A percentile compares a stretch with the other conserved stretches of the same genome.
phyloP scores from a whole-genome alignment of 345 rosid species.

The Lumnitzera littorea region DNA sequence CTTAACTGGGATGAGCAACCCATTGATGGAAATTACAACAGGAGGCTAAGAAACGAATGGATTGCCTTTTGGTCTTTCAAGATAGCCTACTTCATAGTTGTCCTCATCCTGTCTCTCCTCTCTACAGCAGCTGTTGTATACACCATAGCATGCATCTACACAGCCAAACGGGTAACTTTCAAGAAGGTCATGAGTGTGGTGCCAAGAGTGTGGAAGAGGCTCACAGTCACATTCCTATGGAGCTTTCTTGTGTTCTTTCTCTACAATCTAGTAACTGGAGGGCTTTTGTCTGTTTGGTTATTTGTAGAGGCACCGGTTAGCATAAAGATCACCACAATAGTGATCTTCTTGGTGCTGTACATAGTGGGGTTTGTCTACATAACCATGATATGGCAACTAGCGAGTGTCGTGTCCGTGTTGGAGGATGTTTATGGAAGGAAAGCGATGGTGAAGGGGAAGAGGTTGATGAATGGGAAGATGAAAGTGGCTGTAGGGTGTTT shows the following conservation, averaged over 20 bases:
- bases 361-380: slow-evolving; percentile 22
- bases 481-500: slow-evolving; percentile 4
- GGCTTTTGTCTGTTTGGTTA: background rate
- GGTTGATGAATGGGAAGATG: slow-evolving; percentile 38
- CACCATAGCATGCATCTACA: slow-evolving; percentile 35
- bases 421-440: slow-evolving; percentile 33
- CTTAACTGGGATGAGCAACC: background rate
- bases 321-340: background rate
- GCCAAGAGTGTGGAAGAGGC: slow-evolving; percentile 46
- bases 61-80: slow-evolving; percentile 22
- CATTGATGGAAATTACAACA: background rate
- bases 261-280: slow-evolving; percentile 11
- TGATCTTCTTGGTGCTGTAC: slow-evolving; percentile 2
- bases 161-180: slow-evolving; percentile 26
- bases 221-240: slow-evolving; percentile 29
- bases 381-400: slow-evolving; percentile 34
- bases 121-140: slow-evolving; percentile 39
- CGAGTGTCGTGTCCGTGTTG: slow-evolving; percentile 39
- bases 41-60: slow-evolving; percentile 17
- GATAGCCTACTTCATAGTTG: slow-evolving; percentile 21
- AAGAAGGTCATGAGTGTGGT: slow-evolving; percentile 27
- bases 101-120: slow-evolving; percentile 33
- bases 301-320: background rate
- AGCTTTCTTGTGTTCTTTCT: slow-evolving; percentile 14
- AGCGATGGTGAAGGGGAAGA: slow-evolving; percentile 27